Percentiles rank a stretch among this genome's conserved stretches.
These are phyloP conservation scores for Mycena floridula DNA, from an alignment of 768 basidiomycete genomes.

Conservation along the genomic window DNA sequence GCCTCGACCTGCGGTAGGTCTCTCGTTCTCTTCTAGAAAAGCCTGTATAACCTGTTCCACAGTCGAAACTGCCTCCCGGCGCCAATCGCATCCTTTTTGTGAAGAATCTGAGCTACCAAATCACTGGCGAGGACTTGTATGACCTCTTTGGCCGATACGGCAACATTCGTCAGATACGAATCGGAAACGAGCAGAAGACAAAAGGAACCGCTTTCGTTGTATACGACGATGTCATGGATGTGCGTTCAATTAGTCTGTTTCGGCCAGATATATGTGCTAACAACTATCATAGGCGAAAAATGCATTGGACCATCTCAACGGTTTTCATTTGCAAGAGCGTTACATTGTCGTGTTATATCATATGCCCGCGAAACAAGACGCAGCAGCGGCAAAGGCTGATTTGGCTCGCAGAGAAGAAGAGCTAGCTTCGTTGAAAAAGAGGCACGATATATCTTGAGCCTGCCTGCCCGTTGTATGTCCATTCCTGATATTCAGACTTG, in stretches of 20 bases:
- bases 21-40: constrained; percentile 1
- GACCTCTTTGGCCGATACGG: constrained; percentile 98
- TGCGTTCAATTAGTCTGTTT: constrained; percentile 28
- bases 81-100: constrained; percentile 91
- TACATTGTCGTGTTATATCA: constrained; percentile 98
- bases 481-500: too few relatives aligned
- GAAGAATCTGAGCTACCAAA: constrained; percentile 89
- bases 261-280: constrained; percentile 3
- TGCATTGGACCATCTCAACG: constrained; percentile 93
- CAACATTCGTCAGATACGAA: constrained; percentile 89
- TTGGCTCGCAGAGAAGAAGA: constrained; percentile 89
- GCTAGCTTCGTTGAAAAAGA: constrained; percentile 77
- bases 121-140: constrained; percentile 90
- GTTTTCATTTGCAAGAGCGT: constrained; percentile 96
- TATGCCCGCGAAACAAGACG: constrained; percentile 96
- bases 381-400: constrained; percentile 89
- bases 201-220: constrained; percentile 97
- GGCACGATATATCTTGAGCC: constrained; percentile 78
- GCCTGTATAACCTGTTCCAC: too few relatives aligned
- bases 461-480: constrained; percentile 25
- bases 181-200: constrained; percentile 88
- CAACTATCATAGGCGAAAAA: constrained; percentile 89
- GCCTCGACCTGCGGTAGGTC: constrained; percentile 61
- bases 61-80: constrained; percentile 74
- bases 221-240: constrained; percentile 95